These are phyloP conservation scores for Sporothrix globosa DNA, from an alignment of 2,329 filamentous ascomycete species.

Conservation along the genomic window DNA sequence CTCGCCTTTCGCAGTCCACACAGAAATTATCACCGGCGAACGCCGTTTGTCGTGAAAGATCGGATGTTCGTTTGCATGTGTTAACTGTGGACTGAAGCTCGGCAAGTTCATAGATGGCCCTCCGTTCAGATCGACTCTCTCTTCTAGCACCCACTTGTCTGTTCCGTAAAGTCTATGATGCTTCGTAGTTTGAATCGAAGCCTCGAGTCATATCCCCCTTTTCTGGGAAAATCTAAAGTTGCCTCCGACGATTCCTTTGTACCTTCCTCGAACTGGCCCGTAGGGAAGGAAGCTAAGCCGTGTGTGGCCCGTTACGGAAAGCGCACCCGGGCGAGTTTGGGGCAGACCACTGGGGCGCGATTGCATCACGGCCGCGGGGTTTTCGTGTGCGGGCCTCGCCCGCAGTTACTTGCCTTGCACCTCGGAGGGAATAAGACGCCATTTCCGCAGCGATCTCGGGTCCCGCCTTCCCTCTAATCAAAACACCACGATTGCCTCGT, in stretches of 20 bases:
- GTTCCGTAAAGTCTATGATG: neutral
- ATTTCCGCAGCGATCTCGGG: slow-evolving; percentile 19
- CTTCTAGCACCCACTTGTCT: neutral
- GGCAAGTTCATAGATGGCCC: too few species aligned
- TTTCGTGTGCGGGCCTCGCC: slow-evolving; percentile 14
- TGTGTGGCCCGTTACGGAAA: slow-evolving; percentile 13
- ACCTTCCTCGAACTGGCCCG: too few species aligned
- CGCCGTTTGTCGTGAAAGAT: slow-evolving; percentile 24
- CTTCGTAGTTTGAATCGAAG: too few species aligned
- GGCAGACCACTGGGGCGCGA: neutral
- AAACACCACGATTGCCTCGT: slow-evolving; percentile 13
- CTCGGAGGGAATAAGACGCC: slow-evolving; percentile 10
- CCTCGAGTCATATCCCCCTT: neutral
- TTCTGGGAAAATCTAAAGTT: neutral
- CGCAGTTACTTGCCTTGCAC: neutral
- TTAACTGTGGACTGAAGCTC: too few species aligned
- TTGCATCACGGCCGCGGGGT: slow-evolving; percentile 33
- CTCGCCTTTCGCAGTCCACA: neutral
- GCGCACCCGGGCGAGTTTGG: slow-evolving; percentile 1
- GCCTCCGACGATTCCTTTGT: too few species aligned
- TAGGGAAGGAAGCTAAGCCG: slow-evolving; percentile 7
- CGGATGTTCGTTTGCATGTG: neutral
- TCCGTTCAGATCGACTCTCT: neutral
- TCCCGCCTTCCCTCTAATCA: neutral
- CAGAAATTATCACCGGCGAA: slow-evolving; percentile 15